Evolutionary conservation across 257 asterid species (phyloP), one percentile per base, ranked within the genome.

Genomic region (Gardenia jasminoides): DNA sequence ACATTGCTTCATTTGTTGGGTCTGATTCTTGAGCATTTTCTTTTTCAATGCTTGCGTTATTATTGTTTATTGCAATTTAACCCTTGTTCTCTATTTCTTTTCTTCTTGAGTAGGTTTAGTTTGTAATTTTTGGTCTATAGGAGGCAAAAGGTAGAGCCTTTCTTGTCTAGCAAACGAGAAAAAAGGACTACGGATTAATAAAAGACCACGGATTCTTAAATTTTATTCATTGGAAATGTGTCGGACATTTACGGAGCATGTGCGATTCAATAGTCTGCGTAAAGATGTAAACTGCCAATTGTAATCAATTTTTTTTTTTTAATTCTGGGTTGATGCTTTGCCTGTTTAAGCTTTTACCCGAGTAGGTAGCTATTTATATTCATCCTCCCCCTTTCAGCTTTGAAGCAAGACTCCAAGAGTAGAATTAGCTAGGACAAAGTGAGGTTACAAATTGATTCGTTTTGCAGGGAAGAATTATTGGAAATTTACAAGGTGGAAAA

Each of bases 381-480:
- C 10, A 44, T 47, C 20, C 10, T 1, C 31, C 39, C 22, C 31
- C 68, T 64, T 28, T 64, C 36, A 64, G 31, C 68, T 64, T 1
- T 2, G 16, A 43, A 44, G 12, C 26, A 47, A n/a, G 17, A 69
- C 22, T 10, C 19, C 64, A 33, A 6, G 46, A 17, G n/a, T 5
- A 68, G 3, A 47, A 47, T 47, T 47, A 47, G 52, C 8, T 13
- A 10, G 50, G 52, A 11, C 17, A 78, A 48, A 10, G 30, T 33
- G 13, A 4, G 11, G 7, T n/a, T 52, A 62, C 33, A 48, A 67
- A 16, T 58, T 46, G 41, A 59, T 75, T 78, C 79, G 74, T 79
- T 80, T 79, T 85, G 80, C 69, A 91, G 97, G 86, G 97, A 91
- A 80, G 87, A 88, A 39, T 84, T 87, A 71, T 52, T 62, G 74